phyloP scores from a whole-genome alignment of 306 rosid species.

The Begonia peltatifolia region DNA sequence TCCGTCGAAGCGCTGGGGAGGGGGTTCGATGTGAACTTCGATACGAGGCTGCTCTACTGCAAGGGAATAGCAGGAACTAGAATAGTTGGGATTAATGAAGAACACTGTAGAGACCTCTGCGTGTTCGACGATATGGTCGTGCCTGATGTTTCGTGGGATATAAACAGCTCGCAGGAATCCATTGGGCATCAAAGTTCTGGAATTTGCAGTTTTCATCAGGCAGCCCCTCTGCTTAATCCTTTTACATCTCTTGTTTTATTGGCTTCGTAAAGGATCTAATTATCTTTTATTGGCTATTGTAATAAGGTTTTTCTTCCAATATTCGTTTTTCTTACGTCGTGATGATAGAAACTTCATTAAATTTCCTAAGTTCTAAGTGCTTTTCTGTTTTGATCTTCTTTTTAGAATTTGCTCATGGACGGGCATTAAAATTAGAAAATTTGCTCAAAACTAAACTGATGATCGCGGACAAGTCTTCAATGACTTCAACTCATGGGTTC shows the following conservation, averaged over 20 bases:
- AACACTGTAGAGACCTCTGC: conserved; percentile 37
- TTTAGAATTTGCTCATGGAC: no score
- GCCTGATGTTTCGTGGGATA: conserved; percentile 60
- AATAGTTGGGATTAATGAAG: conserved; percentile 50
- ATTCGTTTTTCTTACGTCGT: background rate
- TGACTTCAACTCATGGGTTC: no score
- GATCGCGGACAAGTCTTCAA: no score
- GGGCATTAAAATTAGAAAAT: no score
- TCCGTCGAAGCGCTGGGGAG: conserved; percentile 83
- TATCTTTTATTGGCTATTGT: background rate
- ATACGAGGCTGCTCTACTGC: conserved; percentile 82
- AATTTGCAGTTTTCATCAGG: conserved; percentile 63
- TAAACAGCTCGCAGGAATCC: conserved; percentile 29
- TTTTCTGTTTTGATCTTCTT: no score
- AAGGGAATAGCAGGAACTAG: conserved; percentile 73
- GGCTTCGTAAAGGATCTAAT: background rate
- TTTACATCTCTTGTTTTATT: background rate
- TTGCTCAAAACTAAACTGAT: no score
- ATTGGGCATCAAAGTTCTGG: conserved; percentile 48
- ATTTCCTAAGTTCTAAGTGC: no score
- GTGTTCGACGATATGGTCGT: conserved; percentile 53
- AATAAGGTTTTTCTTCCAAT: background rate
- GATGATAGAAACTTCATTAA: no score
- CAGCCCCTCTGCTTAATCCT: conserved; percentile 2
- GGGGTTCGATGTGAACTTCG: conserved; percentile 85